A percentile compares a stretch with the other conserved stretches of the same genome.
Evolutionary conservation across 306 rosid genomes (phyloP).

Genomic region (Cicer pinnatifidum): DNA sequence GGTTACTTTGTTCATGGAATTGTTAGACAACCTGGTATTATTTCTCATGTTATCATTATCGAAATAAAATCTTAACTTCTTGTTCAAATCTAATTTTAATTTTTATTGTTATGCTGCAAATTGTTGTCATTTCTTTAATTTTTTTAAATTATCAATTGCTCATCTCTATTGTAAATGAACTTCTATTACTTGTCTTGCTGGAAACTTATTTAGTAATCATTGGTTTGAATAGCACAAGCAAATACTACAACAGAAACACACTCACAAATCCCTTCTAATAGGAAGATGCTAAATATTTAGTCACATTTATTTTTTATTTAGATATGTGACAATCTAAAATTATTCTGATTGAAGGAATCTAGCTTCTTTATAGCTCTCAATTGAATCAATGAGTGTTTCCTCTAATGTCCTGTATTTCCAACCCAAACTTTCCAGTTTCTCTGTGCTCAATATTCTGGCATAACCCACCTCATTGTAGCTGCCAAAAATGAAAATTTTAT

Average conservation of each 20-base stretch:
- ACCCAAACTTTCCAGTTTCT: slow-evolving; percentile 63
- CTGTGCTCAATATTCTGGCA: slow-evolving; percentile 43
- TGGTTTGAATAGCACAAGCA: slow-evolving; percentile 7
- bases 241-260: slow-evolving; percentile 11
- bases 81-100: no score
- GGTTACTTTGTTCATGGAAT: no score
- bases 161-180: no score
- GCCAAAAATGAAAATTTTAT: slow-evolving; percentile 33
- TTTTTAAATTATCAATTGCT: no score
- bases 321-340: background rate
- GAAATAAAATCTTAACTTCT: no score
- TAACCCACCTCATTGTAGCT: slow-evolving; percentile 53
- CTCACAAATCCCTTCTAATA: slow-evolving; percentile 20
- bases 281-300: background rate
- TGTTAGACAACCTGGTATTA: no score
- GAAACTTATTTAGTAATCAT: no score
- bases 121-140: no score
- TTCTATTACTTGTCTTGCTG: no score
- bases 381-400: slow-evolving; percentile 65
- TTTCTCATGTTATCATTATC: no score
- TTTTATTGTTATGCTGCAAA: no score
- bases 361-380: slow-evolving; percentile 51
- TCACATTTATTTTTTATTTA: slow-evolving; percentile 19
- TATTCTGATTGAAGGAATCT: slow-evolving; percentile 47
- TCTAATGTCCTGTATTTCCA: slow-evolving; percentile 64